These are phyloP conservation scores for Lyophyllum atratum DNA, from an alignment of 768 basidiomycete species.

Conservation along the genomic window DNA sequence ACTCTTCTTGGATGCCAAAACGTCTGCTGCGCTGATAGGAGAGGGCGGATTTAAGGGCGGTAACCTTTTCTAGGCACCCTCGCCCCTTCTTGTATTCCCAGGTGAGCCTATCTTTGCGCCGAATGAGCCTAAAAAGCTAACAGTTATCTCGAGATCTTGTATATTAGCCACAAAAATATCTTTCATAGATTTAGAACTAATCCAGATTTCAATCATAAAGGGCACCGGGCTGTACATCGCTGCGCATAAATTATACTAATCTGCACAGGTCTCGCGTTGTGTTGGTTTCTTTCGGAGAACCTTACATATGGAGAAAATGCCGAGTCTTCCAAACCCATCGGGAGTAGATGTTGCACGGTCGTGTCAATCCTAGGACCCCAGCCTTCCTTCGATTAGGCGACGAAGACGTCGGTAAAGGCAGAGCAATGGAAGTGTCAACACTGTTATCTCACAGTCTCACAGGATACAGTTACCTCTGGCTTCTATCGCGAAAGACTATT, in stretches of 20 bases:
- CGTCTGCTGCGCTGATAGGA: constrained; percentile 60
- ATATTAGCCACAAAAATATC: background rate
- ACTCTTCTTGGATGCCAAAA: constrained; percentile 94
- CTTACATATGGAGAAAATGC: background rate
- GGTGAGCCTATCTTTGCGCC: background rate
- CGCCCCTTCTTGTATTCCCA: no score
- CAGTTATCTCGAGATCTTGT: background rate
- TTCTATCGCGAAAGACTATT: background rate
- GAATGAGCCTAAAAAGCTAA: background rate
- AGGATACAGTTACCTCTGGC: background rate
- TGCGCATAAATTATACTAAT: no score
- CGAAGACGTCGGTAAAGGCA: background rate
- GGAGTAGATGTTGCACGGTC: background rate
- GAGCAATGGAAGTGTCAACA: background rate
- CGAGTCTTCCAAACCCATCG: background rate
- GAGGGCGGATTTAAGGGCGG: constrained; percentile 35
- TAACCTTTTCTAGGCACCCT: constrained; percentile 16
- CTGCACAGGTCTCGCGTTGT: background rate
- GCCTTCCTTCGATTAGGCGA: background rate
- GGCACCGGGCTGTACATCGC: no score
- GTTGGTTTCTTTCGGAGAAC: background rate
- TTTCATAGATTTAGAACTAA: background rate
- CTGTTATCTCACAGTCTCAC: no score
- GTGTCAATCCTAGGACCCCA: background rate
- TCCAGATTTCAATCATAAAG: background rate